phyloP scores from a whole-genome alignment of 805 yeast genomes.

The Starmerella bombicola region DNA sequence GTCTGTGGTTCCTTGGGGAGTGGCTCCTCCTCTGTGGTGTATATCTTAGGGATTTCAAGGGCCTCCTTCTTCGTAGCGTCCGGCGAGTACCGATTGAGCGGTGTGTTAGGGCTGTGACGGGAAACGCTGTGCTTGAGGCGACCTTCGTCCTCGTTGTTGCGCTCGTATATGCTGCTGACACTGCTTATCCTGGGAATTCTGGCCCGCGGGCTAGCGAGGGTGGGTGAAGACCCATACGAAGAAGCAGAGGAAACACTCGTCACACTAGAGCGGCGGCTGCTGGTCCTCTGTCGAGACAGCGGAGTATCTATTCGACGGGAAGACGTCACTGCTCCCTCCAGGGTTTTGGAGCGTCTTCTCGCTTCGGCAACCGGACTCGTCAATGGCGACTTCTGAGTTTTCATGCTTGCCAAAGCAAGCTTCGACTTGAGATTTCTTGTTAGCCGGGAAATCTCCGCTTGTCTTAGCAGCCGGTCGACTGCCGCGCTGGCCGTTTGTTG shows the following conservation, averaged over 20 bases:
- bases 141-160: neutral
- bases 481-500: slow-evolving; percentile 16
- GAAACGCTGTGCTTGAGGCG: neutral
- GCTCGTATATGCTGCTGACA: slow-evolving; percentile 9
- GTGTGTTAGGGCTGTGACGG: neutral
- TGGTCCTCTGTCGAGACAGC: neutral
- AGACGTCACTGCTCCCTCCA: slow-evolving; percentile 19
- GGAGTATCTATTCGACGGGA: slow-evolving; percentile 12
- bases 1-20: slow-evolving; percentile 17
- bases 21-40: slow-evolving; percentile 6
- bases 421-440: slow-evolving; percentile 33
- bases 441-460: slow-evolving; percentile 34
- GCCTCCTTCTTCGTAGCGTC: neutral
- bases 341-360: slow-evolving; percentile 19
- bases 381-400: slow-evolving; percentile 25
- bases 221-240: neutral
- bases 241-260: slow-evolving; percentile 8
- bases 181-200: slow-evolving; percentile 11
- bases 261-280: slow-evolving; percentile 9
- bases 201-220: slow-evolving; percentile 10
- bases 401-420: slow-evolving; percentile 33
- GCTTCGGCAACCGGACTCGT: slow-evolving; percentile 1
- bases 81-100: neutral
- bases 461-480: slow-evolving; percentile 30
- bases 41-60: neutral